Base-by-base conservation (phyloP, 2,329 filamentous ascomycete genomes). In the Helotiales sp. region DNA sequence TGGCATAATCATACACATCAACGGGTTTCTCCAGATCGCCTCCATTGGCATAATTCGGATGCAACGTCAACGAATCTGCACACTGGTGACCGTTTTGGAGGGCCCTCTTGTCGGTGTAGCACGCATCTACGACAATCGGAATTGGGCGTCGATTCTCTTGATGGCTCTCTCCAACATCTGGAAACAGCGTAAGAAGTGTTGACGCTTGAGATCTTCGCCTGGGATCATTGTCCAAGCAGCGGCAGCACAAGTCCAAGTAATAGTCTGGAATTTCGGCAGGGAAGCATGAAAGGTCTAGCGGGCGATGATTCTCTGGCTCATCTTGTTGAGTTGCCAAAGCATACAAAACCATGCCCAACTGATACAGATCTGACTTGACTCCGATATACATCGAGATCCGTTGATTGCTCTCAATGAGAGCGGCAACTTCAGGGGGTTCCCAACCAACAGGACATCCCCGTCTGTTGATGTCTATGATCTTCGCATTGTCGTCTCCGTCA, bases 401-500 rank as follows among this genome's bases (percentile, higher is more conserved):
- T 78, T 97, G 94, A 66, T 92, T 92, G 78, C 90, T 94, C 71
- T 95, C 90, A 68, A 98, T 93, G 64, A 98, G 87, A 6, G 87
- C 86, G 17, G 90, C 91, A 64, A 96, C 91, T 80, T 99, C 96
- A 4, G 96, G 96, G 2, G 96, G 94, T 73, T 99, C 96, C 96
- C 96, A 99, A 26, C 95, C 95, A 4, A 98, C 92, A 0, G 96
- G 96, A 75, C 96, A 99, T n/a, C 96, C 96, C 74, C 96, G 86
- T 64, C 96, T 87, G 80, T 99, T 99, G 81, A 99, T 97, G 79
- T 99, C 96, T 76, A 99, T 99, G 72, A 99, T 98, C 75, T 96
- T 95, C 8, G 95, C 96, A 75, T 97, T 86, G 76, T 93, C 90
- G 50, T 91, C 81, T 13, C 86, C 85, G 78, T 98, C 93, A 75